phyloP scores from a whole-genome alignment of 2,329 filamentous ascomycete species.

The Hypoxylon sp. region DNA sequence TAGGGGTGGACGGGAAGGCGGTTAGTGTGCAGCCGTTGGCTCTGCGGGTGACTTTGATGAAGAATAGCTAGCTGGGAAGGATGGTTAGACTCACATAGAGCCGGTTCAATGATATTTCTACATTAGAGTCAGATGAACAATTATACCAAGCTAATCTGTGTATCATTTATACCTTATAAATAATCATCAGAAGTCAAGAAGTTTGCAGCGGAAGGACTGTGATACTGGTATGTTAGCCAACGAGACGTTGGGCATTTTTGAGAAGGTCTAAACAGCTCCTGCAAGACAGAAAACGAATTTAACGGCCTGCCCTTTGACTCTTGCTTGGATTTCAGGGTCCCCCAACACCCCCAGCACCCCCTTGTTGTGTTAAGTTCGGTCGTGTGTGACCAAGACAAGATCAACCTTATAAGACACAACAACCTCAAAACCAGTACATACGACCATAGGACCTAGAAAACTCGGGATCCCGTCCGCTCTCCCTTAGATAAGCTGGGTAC shows the following conservation, averaged over 20 bases:
- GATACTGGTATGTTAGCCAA: not conserved
- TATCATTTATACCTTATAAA: not conserved
- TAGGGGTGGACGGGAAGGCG: conserved; percentile 42
- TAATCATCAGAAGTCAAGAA: not conserved
- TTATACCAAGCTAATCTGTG: not conserved
- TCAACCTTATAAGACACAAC: not conserved
- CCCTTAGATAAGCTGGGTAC: too few species aligned
- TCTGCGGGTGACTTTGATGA: conserved; percentile 45
- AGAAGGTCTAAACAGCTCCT: not conserved
- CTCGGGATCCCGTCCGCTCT: not conserved
- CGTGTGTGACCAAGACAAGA: not conserved
- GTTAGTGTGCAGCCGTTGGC: conserved; percentile 50
- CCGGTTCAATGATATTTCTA: not conserved
- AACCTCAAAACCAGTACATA: not conserved
- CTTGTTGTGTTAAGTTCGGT: not conserved
- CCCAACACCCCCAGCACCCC: too few species aligned
- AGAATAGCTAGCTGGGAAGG: conserved; percentile 3
- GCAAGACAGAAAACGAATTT: not conserved
- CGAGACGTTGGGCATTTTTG: not conserved
- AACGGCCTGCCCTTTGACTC: not conserved
- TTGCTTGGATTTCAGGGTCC: not conserved
- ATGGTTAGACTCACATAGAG: not conserved
- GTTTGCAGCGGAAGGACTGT: not conserved
- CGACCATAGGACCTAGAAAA: conserved; percentile 1
- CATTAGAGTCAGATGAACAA: not conserved